A percentile compares a stretch with the other conserved stretches of the same genome.
Conservation (phyloP, 179 eudicot genomes). For the Dionaea muscipula region DNA sequence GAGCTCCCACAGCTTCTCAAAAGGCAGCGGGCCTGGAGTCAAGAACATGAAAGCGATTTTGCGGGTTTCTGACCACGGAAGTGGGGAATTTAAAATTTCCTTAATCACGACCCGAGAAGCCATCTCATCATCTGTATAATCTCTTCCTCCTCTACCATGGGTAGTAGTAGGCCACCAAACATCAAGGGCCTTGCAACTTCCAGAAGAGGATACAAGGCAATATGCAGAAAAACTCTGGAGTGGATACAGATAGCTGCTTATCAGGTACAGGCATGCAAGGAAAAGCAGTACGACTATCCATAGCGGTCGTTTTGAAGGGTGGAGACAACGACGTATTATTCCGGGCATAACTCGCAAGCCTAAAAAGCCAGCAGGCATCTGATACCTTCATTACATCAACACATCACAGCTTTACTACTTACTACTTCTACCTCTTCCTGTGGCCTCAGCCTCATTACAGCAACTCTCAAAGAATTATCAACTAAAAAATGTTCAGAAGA, state of each 20-base stretch:
- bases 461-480: constrained; percentile 1
- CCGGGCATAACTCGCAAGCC: constrained; percentile 55
- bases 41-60: constrained; percentile 88
- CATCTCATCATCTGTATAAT: constrained; percentile 63
- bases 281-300: constrained; percentile 79
- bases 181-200: constrained; percentile 56
- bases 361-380: constrained; percentile 64
- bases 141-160: too few relatives aligned
- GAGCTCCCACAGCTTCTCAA: constrained; percentile 80
- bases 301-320: constrained; percentile 55
- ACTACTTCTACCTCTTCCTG: too few relatives aligned
- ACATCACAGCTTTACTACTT: constrained; percentile 21
- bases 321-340: constrained; percentile 41
- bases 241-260: constrained; percentile 78
- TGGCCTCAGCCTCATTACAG: neutral
- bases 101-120: constrained; percentile 64
- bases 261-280: constrained; percentile 53
- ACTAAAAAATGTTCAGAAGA: neutral
- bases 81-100: constrained; percentile 48
- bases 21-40: constrained; percentile 73
- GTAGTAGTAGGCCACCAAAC: constrained; percentile 65
- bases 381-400: constrained; percentile 43
- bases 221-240: constrained; percentile 56
- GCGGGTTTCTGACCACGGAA: constrained; percentile 27
- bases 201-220: constrained; percentile 71